Evolutionary conservation across 345 rosid species (phyloP).

Genomic region (Citrus glauca): DNA sequence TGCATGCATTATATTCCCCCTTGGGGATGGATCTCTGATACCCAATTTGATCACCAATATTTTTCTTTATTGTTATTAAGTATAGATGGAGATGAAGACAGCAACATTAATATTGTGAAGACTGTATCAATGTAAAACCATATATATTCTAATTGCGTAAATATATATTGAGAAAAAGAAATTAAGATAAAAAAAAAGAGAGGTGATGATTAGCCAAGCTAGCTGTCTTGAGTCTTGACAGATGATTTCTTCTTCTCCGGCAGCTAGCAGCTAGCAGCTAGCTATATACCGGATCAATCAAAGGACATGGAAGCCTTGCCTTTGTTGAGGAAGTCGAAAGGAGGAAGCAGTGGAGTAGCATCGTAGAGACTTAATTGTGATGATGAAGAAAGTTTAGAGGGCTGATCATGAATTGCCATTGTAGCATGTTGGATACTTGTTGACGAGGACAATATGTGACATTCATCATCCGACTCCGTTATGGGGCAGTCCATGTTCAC

Average conservation of each 20-base stretch:
- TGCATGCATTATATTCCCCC: not conserved
- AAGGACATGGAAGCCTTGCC: conserved; percentile 45
- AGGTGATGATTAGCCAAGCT: not conserved
- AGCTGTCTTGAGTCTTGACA: not conserved
- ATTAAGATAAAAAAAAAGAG: not conserved
- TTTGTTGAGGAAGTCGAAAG: conserved; percentile 31
- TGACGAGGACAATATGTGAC: conserved; percentile 25
- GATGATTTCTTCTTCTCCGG: not conserved
- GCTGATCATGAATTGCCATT: conserved; percentile 10
- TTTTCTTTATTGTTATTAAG: not conserved
- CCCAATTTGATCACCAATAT: not conserved
- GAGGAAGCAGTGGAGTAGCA: conserved; percentile 27
- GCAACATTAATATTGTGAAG: not conserved
- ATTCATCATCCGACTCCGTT: conserved; percentile 27
- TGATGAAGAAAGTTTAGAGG: conserved; percentile 16
- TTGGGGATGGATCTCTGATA: not conserved
- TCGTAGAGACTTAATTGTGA: conserved; percentile 35
- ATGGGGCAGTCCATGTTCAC: conserved; percentile 89
- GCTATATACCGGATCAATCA: conserved; percentile 40
- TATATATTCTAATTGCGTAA: not conserved
- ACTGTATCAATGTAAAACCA: not conserved
- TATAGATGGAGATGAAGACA: not conserved
- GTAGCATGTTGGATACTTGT: conserved; percentile 21
- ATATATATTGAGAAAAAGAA: too few species aligned
- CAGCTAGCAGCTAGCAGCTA: not conserved